Evolutionary conservation across 2,329 filamentous ascomycete species (phyloP).

Genomic region (Lasiodiplodia gonubiensis): DNA sequence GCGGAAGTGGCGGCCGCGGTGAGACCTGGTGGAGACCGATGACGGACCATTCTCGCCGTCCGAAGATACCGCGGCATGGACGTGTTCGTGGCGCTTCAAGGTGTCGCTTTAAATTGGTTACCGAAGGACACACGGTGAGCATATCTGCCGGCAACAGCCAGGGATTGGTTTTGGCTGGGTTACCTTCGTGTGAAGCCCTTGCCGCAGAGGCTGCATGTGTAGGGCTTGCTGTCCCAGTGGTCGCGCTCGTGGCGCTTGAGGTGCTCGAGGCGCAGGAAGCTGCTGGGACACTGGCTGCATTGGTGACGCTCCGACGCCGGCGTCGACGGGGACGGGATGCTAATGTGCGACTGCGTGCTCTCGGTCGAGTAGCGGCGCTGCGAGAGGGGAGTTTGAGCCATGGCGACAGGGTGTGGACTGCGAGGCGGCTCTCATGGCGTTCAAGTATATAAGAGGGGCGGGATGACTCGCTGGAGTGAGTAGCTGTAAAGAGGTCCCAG

Average conservation of each 20-base stretch:
- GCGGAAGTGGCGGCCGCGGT: slow-evolving; percentile 20
- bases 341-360: slow-evolving; percentile 17
- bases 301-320: slow-evolving; percentile 21
- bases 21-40: slow-evolving; percentile 2
- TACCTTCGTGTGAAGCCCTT: slow-evolving; percentile 52
- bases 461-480: slow-evolving; percentile 8
- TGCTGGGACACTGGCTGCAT: slow-evolving; percentile 40
- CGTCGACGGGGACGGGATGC: slow-evolving; percentile 20
- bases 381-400: slow-evolving; percentile 3
- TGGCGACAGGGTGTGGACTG: slow-evolving; percentile 2
- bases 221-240: slow-evolving; percentile 50
- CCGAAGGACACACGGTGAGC: slow-evolving; percentile 3
- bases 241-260: slow-evolving; percentile 50
- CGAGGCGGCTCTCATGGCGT: slow-evolving; percentile 6
- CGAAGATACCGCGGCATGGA: slow-evolving; percentile 20
- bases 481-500: slow-evolving; percentile 7
- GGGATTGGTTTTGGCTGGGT: background rate
- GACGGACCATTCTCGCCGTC: slow-evolving; percentile 17
- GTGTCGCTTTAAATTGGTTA: slow-evolving; percentile 9
- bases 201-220: slow-evolving; percentile 48
- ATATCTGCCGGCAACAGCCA: background rate
- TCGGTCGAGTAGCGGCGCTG: slow-evolving; percentile 21
- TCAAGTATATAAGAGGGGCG: slow-evolving; percentile 11
- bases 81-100: slow-evolving; percentile 20
- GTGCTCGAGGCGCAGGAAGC: slow-evolving; percentile 49